A percentile compares a stretch with the other conserved stretches of the same genome.
Evolutionary conservation across 1,284 basidiomycete species (phyloP).

Genomic region (Tremellales sp.): DNA sequence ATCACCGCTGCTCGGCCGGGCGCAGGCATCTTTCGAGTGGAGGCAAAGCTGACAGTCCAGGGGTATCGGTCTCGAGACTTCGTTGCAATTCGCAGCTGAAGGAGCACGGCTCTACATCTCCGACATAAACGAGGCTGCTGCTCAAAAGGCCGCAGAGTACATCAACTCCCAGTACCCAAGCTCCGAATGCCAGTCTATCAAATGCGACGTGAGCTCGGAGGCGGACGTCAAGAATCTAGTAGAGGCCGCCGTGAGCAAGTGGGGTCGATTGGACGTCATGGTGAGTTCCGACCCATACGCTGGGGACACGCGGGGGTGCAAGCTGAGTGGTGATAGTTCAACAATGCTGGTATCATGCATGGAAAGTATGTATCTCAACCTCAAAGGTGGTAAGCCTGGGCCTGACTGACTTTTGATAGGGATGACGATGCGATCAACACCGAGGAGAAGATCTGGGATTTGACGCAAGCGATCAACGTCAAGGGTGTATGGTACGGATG

Average conservation of each 20-base stretch:
- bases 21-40: not conserved
- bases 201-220: slow-evolving; percentile 86
- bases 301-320: not conserved
- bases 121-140: slow-evolving; percentile 77
- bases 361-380: slow-evolving; percentile 18
- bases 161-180: slow-evolving; percentile 66
- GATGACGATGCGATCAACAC: slow-evolving; percentile 95
- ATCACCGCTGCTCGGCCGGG: not conserved
- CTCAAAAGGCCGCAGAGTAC: slow-evolving; percentile 63
- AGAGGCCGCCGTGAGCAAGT: slow-evolving; percentile 71
- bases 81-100: slow-evolving; percentile 86
- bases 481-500: slow-evolving; percentile 99
- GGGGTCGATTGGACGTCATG: slow-evolving; percentile 88
- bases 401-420: slow-evolving; percentile 12
- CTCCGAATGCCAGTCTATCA: slow-evolving; percentile 64
- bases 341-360: slow-evolving; percentile 97
- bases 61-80: slow-evolving; percentile 90
- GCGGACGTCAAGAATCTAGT: slow-evolving; percentile 75
- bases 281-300: slow-evolving; percentile 52
- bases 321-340: slow-evolving; percentile 56
- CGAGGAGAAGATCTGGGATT: slow-evolving; percentile 92
- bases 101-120: slow-evolving; percentile 81
- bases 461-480: slow-evolving; percentile 89
- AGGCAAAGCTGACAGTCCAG: not conserved
- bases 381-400: not conserved